Evolutionary conservation across 2,329 filamentous ascomycete species (phyloP).

Genomic region (Paracamarosporium sp.): DNA sequence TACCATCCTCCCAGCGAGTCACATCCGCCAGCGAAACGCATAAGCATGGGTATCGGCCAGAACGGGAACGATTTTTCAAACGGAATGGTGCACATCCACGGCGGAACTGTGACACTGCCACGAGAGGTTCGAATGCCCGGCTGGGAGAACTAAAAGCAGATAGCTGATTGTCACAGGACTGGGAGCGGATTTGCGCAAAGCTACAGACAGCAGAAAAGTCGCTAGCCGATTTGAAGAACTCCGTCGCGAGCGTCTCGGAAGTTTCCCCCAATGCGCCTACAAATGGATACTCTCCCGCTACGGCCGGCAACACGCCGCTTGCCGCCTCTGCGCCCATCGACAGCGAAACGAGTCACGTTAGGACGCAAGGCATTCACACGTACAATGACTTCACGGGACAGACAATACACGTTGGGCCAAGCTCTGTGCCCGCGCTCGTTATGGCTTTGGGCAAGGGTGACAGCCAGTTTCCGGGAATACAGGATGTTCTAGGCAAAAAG

Average conservation of each 20-base stretch:
- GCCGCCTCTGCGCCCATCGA: slow-evolving; percentile 44
- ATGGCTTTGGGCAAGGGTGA: slow-evolving; percentile 56
- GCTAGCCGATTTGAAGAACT: slow-evolving; percentile 52
- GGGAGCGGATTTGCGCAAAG: slow-evolving; percentile 57
- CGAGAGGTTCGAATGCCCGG: slow-evolving; percentile 36
- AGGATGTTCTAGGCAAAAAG: slow-evolving; percentile 64
- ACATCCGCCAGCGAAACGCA: slow-evolving; percentile 48
- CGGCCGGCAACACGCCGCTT: slow-evolving; percentile 39
- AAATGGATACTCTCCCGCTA: slow-evolving; percentile 42
- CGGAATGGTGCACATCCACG: slow-evolving; percentile 47
- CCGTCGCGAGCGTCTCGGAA: slow-evolving; percentile 46
- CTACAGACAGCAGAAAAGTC: slow-evolving; percentile 56
- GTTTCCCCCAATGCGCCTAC: slow-evolving; percentile 34
- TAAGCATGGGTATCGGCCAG: slow-evolving; percentile 40
- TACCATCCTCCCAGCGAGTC: slow-evolving; percentile 50
- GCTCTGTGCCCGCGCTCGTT: slow-evolving; percentile 68
- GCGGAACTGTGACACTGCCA: slow-evolving; percentile 48
- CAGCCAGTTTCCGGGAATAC: slow-evolving; percentile 58
- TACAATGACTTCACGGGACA: slow-evolving; percentile 66
- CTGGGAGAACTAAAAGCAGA: not conserved
- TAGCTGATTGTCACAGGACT: slow-evolving; percentile 46
- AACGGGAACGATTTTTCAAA: slow-evolving; percentile 47
- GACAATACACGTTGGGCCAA: slow-evolving; percentile 67
- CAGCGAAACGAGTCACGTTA: slow-evolving; percentile 49
- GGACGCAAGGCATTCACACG: slow-evolving; percentile 65